Evolutionary conservation across 768 basidiomycete species (phyloP), one percentile per base, ranked within the genome.

Genomic region (Serendipita indica): DNA sequence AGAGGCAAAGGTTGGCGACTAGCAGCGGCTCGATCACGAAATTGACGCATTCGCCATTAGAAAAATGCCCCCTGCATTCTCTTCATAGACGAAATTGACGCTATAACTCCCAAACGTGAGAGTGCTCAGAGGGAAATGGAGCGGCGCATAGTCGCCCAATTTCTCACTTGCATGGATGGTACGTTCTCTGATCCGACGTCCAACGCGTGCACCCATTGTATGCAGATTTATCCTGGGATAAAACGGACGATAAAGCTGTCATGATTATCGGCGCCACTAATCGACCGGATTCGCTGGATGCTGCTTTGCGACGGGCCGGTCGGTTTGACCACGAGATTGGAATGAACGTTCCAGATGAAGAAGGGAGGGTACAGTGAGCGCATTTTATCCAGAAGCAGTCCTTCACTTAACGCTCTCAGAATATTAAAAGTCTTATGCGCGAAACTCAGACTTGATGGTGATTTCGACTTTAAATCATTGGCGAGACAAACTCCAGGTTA

Each of bases 111-210:
- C 0, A 99, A 98, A 72, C 75, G 96, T 61, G 96, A 99, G 71
- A 97, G 88, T 64, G 94, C 96, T 0, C 96, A 99, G 66, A 76
- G 94, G 59, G 96, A 98, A 72, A 98, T 97, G 96, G 96, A 98
- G 66, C 73, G 93, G 43, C 79, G 96, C 12, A 98, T 99, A 56
- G 94, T 99, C 7, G 94, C 94, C 0, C 96, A 99, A 68, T 88
- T 99, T 63, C 71, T 98, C 58, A 98, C 94, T 0, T 97, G 94
- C 73, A 96, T 99, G 89, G 96, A 99, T 69, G 94, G 94, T 96
- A 64, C 13, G 5, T 27, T 35, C 2, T 2, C 25, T 57, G 28
- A 14, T 28, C 39, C n/a, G n/a, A n/a, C 60, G 27, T 52, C 39
- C 2, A 1, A 39, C 20, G 0, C 20, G 27, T n/a, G 1, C 1